A percentile compares a stretch with the other conserved stretches of the same genome.
Conservation (phyloP, 305 asterid species). For the Fraxinus sp. region DNA sequence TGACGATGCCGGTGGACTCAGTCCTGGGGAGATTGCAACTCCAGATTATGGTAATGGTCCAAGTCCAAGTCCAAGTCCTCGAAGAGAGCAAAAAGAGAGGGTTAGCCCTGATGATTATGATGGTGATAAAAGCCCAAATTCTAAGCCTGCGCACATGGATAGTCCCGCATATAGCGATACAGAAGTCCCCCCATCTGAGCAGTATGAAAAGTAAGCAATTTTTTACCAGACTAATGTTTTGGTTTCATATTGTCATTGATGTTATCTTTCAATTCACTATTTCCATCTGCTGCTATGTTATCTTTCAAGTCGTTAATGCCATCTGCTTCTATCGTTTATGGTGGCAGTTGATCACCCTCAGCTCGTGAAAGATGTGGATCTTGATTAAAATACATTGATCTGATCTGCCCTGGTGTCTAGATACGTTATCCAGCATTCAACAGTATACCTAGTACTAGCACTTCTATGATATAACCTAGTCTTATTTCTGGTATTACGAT, state of each 20-base stretch:
- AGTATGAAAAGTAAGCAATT: slow-evolving; percentile 40
- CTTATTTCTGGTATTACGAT: slow-evolving; percentile 9
- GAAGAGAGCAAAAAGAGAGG: slow-evolving; percentile 36
- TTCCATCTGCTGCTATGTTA: neutral
- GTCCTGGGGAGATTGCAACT: slow-evolving; percentile 33
- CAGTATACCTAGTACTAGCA: slow-evolving; percentile 4
- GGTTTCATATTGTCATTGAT: neutral
- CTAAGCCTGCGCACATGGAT: slow-evolving; percentile 23
- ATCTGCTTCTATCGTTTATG: neutral
- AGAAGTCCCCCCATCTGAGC: slow-evolving; percentile 44
- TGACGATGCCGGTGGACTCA: slow-evolving; percentile 24
- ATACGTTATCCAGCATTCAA: neutral
- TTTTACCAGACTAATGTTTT: neutral
- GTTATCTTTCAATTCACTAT: neutral
- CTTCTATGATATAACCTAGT: neutral
- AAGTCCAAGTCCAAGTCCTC: slow-evolving; percentile 31
- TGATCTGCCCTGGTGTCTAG: slow-evolving; percentile 1
- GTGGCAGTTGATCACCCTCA: slow-evolving; percentile 30
- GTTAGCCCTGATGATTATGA: slow-evolving; percentile 38
- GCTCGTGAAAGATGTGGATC: slow-evolving; percentile 23
- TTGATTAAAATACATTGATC: neutral
- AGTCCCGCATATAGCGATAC: slow-evolving; percentile 48
- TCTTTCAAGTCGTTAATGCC: neutral
- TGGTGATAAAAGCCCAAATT: slow-evolving; percentile 34
- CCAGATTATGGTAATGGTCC: slow-evolving; percentile 39